Evolutionary conservation across 148 eudicot genomes (phyloP).

Genomic region (Bassia scoparia): DNA sequence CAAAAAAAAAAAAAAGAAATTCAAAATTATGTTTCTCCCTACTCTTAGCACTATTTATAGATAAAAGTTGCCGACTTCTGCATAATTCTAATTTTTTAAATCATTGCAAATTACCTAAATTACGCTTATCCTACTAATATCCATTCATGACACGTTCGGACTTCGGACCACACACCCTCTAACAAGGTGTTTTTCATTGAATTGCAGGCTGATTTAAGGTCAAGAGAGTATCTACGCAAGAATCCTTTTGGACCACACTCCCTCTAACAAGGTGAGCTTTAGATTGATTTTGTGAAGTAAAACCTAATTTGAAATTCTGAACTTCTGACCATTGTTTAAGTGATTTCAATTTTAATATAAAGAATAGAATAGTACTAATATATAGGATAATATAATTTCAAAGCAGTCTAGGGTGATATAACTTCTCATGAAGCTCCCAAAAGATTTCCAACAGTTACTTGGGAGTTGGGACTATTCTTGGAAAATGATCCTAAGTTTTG

Average conservation of each 20-base stretch:
- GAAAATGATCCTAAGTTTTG: neutral
- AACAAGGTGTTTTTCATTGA: neutral
- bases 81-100: no score
- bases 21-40: no score
- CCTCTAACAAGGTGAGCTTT: constrained; percentile 17
- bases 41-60: no score
- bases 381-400: neutral
- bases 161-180: no score
- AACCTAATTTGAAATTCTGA: neutral
- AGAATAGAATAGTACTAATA: neutral
- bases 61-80: no score
- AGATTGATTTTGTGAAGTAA: neutral
- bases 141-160: no score
- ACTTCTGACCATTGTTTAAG: neutral
- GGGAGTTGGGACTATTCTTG: neutral
- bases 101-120: no score
- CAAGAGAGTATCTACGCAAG: constrained; percentile 63
- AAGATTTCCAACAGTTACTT: neutral
- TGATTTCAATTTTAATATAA: neutral
- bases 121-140: no score
- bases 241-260: constrained; percentile 21
- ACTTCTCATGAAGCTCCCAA: neutral
- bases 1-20: no score
- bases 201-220: constrained; percentile 67
- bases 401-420: neutral